These are phyloP conservation scores for Oxyria digyna DNA, from an alignment of 148 eudicot species.

Conservation along the genomic window DNA sequence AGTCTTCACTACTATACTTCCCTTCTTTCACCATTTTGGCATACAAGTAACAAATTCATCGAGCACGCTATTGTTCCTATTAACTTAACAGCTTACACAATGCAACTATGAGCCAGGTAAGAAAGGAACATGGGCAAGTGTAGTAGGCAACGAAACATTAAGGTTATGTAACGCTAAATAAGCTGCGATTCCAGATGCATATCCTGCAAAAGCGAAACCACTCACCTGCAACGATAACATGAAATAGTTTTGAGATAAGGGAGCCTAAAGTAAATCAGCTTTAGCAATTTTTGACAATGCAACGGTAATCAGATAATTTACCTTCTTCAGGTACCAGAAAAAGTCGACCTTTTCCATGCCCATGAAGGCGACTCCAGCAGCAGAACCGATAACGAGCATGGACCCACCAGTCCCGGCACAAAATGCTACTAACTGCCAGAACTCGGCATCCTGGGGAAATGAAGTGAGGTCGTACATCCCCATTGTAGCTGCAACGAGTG, in stretches of 20 bases:
- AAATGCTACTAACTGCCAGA: constrained; percentile 91
- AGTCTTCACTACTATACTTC: background rate
- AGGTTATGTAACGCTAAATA: constrained; percentile 68
- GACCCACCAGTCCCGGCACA: constrained; percentile 99
- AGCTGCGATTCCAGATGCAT: constrained; percentile 75
- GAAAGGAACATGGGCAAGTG: constrained; percentile 66
- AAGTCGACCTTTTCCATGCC: constrained; percentile 96
- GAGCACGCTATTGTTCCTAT: background rate
- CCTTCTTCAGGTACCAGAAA: constrained; percentile 90
- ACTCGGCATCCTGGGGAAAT: constrained; percentile 74
- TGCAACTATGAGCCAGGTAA: constrained; percentile 34
- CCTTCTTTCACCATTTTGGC: background rate
- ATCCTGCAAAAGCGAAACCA: constrained; percentile 89
- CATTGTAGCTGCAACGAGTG: constrained; percentile 95
- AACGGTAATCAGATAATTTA: constrained; percentile 11
- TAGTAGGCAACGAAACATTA: constrained; percentile 42
- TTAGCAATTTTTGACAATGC: background rate
- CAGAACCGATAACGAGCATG: constrained; percentile 87
- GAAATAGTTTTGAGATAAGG: background rate
- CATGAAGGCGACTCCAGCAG: constrained; percentile 96
- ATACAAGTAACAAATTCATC: background rate
- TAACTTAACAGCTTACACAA: background rate
- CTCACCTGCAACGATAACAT: constrained; percentile 35
- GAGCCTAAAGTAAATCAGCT: background rate
- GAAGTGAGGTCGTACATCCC: constrained; percentile 91